Evolutionary conservation across 176 grass and related monocot species (phyloP), one percentile per base, ranked within the genome.

Genomic region (Thinopyrum elongatum): DNA sequence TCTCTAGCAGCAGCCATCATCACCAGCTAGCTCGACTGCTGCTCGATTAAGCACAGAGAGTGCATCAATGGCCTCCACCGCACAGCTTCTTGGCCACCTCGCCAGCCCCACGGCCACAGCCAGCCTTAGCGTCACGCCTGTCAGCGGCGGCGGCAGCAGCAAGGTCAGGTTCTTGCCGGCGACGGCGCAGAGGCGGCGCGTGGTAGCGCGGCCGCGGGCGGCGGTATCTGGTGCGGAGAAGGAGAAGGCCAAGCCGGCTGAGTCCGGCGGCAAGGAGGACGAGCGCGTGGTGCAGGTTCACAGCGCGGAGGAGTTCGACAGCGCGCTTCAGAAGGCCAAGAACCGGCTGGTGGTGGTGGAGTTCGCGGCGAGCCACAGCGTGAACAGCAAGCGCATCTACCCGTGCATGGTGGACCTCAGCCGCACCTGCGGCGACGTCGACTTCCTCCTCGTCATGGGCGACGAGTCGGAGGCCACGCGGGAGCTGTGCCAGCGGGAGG

Each of bases 331-430:
- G 70, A 42, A 84, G 6, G 93, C 94, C 0, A 90, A 94, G 89
- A 87, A 98, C 92, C 82, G 87, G 29, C 94, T 98, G 73, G 92
- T 98, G 69, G 97, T 98, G 69, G 97, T 98, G 35, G 97, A 98
- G 87, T 98, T 95, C 85, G 92, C 92, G 27, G 92, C 92, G 72
- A 98, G 90, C 82, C 49, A 94, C 86, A 94, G 89, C 84, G 85
- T 61, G 66, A 89, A 86, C 88, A 95, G 90, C 78, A 80, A 78
- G 58, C 83, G 55, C 36, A 95, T 98, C 84, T 95, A 98, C 88
- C 97, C 97, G 28, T 81, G 62, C 51, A 93, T 95, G 86, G 96
- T 95, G 87, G 84, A 90, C 57, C 90, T 98, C 34, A 98, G 93
- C 96, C 90, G 93, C 34, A 84, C 92, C 3, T 98, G 96, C 88